Percentiles rank a stretch among this genome's conserved stretches.
Conservation (phyloP, 2,329 filamentous ascomycete species). For the Alternaria conjuncta region DNA sequence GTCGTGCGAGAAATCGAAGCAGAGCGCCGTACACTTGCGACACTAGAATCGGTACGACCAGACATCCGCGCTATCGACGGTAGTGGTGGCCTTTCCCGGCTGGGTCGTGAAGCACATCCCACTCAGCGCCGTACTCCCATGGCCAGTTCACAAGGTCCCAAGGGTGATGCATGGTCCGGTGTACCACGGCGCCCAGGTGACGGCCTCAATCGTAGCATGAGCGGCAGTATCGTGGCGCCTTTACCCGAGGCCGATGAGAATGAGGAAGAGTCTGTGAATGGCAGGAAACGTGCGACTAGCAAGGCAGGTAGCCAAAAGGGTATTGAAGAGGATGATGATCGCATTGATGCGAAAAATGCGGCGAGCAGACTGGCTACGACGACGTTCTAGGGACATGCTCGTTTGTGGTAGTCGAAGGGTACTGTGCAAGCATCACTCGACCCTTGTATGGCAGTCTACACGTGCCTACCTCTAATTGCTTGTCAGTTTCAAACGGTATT, state of each 20-base stretch:
- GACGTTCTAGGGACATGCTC: slow-evolving; percentile 70
- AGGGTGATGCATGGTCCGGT: slow-evolving; percentile 98
- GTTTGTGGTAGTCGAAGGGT: slow-evolving; percentile 13
- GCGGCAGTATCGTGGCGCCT: slow-evolving; percentile 67
- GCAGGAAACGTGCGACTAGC: slow-evolving; percentile 57
- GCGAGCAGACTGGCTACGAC: slow-evolving; percentile 92
- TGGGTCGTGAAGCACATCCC: slow-evolving; percentile 89
- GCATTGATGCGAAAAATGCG: slow-evolving; percentile 93
- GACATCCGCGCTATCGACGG: slow-evolving; percentile 93
- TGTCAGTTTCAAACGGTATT: neutral
- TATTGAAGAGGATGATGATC: slow-evolving; percentile 87
- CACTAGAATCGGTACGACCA: slow-evolving; percentile 89
- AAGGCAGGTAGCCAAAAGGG: slow-evolving; percentile 63
- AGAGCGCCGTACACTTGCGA: slow-evolving; percentile 87
- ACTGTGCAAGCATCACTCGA: too few species aligned
- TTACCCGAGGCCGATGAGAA: slow-evolving; percentile 69
- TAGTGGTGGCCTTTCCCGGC: slow-evolving; percentile 84
- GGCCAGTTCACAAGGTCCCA: slow-evolving; percentile 89
- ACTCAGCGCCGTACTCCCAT: slow-evolving; percentile 74
- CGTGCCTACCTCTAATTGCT: neutral
- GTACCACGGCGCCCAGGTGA: slow-evolving; percentile 80
- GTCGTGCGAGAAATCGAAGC: slow-evolving; percentile 94
- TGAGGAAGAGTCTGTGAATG: slow-evolving; percentile 54
- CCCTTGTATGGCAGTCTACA: slow-evolving; percentile 3
- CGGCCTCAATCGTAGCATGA: slow-evolving; percentile 77